phyloP scores from a whole-genome alignment of 352 stramenopile species.

The Phytopythium kandeliae region DNA sequence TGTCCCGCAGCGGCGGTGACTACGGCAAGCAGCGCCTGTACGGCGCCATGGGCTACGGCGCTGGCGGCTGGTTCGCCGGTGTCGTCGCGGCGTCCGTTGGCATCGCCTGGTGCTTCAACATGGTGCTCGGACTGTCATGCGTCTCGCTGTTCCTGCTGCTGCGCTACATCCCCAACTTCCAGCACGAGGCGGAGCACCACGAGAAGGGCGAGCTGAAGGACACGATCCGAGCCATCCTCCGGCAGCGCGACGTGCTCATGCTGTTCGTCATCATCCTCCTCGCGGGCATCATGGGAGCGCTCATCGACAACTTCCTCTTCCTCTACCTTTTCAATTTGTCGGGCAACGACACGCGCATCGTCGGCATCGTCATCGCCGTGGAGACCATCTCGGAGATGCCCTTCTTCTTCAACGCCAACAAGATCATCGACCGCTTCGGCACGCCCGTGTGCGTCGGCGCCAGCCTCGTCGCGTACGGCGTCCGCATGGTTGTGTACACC shows the following conservation, averaged over 20 bases:
- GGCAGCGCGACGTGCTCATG: constrained; percentile 22
- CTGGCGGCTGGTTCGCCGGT: constrained; percentile 36
- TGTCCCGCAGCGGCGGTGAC: constrained; percentile 29
- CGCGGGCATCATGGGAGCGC: constrained; percentile 21
- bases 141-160: constrained; percentile 27
- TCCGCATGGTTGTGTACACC: constrained; percentile 29
- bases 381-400: constrained; percentile 38
- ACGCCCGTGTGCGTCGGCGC: constrained; percentile 27
- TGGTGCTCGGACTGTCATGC: constrained; percentile 33
- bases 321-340: constrained; percentile 32
- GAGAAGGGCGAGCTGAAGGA: constrained; percentile 23
- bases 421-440: constrained; percentile 30
- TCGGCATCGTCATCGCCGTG: constrained; percentile 29
- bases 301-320: constrained; percentile 32
- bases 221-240: constrained; percentile 20
- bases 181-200: constrained; percentile 24
- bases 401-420: constrained; percentile 44
- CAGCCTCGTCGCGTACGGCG: constrained; percentile 30
- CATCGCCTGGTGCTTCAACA: constrained; percentile 42
- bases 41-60: constrained; percentile 33
- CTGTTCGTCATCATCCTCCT: constrained; percentile 31
- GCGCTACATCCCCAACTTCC: constrained; percentile 30
- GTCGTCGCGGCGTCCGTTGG: constrained; percentile 28
- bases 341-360: constrained; percentile 25
- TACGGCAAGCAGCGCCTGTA: constrained; percentile 50